Conservation (phyloP, 2,329 filamentous ascomycete genomes). For the Diaporthe sp. region DNA sequence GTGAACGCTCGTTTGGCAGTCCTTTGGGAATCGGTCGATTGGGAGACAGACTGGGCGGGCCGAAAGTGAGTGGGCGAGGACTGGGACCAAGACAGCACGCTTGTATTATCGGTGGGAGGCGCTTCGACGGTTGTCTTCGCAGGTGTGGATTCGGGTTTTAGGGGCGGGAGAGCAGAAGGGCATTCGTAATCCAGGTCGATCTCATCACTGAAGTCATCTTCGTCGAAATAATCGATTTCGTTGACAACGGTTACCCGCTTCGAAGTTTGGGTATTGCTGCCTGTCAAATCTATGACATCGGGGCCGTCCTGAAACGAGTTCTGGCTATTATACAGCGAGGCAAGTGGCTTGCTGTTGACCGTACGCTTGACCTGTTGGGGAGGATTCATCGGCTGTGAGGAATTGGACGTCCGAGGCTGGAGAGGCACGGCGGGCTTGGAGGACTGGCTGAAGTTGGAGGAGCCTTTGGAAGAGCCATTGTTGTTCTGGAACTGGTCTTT, state of each 20-base stretch:
- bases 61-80: conserved; percentile 64
- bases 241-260: conserved; percentile 40
- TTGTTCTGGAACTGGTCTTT: conserved; percentile 59
- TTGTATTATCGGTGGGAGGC: conserved; percentile 42
- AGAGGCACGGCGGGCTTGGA: conserved; percentile 40
- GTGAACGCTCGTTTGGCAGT: conserved; percentile 55
- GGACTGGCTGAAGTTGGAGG: conserved; percentile 25
- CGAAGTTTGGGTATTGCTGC: conserved; percentile 39
- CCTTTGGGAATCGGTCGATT: conserved; percentile 35
- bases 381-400: conserved; percentile 39
- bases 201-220: conserved; percentile 90
- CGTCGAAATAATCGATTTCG: conserved; percentile 75
- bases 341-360: conserved; percentile 45
- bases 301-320: conserved; percentile 60
- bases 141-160: conserved; percentile 41
- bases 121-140: conserved; percentile 28
- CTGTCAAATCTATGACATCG: conserved; percentile 50
- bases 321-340: conserved; percentile 55
- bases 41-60: conserved; percentile 44
- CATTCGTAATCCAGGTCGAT: conserved; percentile 77
- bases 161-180: conserved; percentile 60
- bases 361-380: conserved; percentile 34
- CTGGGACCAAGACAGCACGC: conserved; percentile 76
- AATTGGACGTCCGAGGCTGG: conserved; percentile 48
- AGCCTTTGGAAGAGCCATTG: conserved; percentile 44